Evolutionary conservation across 345 rosid genomes (phyloP), one percentile per base, ranked within the genome.

Genomic region (Diplotaxis tenuifolia): DNA sequence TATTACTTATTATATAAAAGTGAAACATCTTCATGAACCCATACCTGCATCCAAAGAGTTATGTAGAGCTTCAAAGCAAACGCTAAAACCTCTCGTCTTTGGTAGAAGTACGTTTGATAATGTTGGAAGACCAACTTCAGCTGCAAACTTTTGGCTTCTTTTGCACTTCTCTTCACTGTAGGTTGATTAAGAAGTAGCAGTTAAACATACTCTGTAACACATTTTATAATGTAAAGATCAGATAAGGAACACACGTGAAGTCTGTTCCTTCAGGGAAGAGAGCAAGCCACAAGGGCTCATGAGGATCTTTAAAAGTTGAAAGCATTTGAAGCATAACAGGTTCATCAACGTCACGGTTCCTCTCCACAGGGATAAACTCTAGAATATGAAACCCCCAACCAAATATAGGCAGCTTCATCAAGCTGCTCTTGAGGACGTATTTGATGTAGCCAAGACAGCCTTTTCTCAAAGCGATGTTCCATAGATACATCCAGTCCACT

Each of bases 261-360:
- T 91, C 93, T 32, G 97, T 91, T 81, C 97, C 97, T 83, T 91
- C 93, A 0, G 97, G 97, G 83, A 91, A 91, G 23, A 91, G 86
- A 67, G 90, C 88, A 40, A 91, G 97, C 97, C 97, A 91, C 31
- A 91, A 83, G 21, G 91, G 88, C 73, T 89, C 97, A 62, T 1
- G 84, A 79, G 86, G 88, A 82, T 86, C 80, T 59, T 83, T 79
- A 76, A 91, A 86, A 70, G 85, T 85, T 0, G 93, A 87, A 59
- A 91, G 88, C 83, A 75, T 82, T 68, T 79, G 84, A 42, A 64
- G 77, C 82, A 89, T 49, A 32, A 84, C 79, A 69, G 82, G 89
- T 71, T 87, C 91, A 53, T 91, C 97, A n/a, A 78, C 78, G 79
- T 89, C 95, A 79, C 96, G 85, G 57, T 87, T 91, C 87, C 97